Conservation (phyloP, 305 asterid genomes). For the Fraxinus sp. region DNA sequence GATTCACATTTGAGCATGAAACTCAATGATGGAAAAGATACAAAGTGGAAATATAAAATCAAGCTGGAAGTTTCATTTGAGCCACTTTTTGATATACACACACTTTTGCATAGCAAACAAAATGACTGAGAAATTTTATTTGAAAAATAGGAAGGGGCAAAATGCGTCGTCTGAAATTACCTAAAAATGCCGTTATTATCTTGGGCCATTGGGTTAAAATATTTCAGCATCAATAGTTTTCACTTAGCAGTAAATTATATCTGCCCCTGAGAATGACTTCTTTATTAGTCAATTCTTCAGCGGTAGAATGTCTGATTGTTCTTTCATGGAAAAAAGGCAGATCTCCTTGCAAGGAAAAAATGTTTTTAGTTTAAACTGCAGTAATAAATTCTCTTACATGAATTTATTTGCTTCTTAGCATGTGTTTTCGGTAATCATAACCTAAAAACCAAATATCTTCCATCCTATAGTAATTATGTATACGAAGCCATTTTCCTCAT, state of each 20-base stretch:
- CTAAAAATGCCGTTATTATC: background rate
- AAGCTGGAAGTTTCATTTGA: background rate
- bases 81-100: background rate
- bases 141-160: background rate
- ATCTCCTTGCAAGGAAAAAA: background rate
- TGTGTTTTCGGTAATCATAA: background rate
- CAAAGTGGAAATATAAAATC: background rate
- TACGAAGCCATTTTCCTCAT: slow-evolving; percentile 12
- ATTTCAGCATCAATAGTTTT: background rate
- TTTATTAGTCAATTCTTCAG: background rate
- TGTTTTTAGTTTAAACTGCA: slow-evolving; percentile 2
- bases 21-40: background rate
- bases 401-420: slow-evolving; percentile 8
- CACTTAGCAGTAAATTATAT: background rate
- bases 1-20: background rate
- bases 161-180: background rate
- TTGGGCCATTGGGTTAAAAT: background rate
- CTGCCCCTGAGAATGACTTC: background rate
- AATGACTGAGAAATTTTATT: background rate
- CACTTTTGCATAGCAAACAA: background rate
- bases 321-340: background rate
- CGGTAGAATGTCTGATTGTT: background rate
- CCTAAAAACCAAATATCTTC: background rate
- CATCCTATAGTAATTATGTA: slow-evolving; percentile 8
- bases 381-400: slow-evolving; percentile 12